Evolutionary conservation across 1,139 yeast genomes (phyloP), one percentile per base, ranked within the genome.

Genomic region (Debaryomyces robertsiae): DNA sequence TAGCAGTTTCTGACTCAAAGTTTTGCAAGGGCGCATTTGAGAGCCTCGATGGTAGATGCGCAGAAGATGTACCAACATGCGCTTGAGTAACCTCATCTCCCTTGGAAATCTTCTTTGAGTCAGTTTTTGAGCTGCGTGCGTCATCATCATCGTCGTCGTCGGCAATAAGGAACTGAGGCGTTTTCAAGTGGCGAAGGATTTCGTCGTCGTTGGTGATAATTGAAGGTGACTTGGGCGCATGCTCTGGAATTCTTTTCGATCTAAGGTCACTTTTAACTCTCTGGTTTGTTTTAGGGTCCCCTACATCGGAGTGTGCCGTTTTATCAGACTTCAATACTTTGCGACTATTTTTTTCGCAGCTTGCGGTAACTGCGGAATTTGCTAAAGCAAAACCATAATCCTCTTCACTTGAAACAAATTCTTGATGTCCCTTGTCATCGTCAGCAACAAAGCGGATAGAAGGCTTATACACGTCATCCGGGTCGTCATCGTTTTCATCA

Each of bases 401-500:
- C 2, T 46, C 48, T 9, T 52, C 56, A 3, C 45, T 52, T 3
- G 44, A 52, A 3, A 43, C 54, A 7, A 40, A 46, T 13, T 44
- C 47, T 32, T n/a, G n/a, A n/a, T n/a, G n/a, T n/a, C n/a, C n/a
- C n/a, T n/a, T n/a, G 9, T 22, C 11, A 10, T 52, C 60, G 2
- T 62, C 69, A 15, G 54, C 58, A 3, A 65, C 63, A 44, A 68
- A 68, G 25, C 59, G 57, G 39, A 68, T 63, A n/a, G 44, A 42
- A 16, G 44, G 45, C 22, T 44, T 44, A 4, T 46, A 55, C 2
- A 50, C 61, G 1, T 52, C 61, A 13, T 44, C 50, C 9, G 27
- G 46, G 1, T 40, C 52, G 24, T 55, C 58, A 0, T 84, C 88
- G 39, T 82, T 86, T 42, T 82, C 89, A 35, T 82, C 65, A 1